Evolutionary conservation across 2,329 filamentous ascomycete genomes (phyloP).

Genomic region (Zymoseptoria pseudotritici): DNA sequence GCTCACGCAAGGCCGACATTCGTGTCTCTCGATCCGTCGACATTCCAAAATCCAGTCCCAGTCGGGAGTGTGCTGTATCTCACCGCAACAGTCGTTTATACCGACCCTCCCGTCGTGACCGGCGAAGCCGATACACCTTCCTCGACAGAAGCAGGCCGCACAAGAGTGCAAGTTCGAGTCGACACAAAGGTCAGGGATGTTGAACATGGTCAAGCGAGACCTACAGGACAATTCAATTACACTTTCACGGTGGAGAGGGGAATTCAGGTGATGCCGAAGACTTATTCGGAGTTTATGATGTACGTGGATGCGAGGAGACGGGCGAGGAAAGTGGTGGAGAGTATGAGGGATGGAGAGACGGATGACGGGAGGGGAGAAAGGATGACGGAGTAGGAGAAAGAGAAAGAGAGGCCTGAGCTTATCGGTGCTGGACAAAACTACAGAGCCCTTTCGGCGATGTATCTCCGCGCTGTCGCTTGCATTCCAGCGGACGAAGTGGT

Average conservation of each 20-base stretch:
- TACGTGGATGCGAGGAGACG: constrained; percentile 55
- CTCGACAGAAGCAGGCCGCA: constrained; percentile 32
- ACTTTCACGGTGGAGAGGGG: constrained; percentile 61
- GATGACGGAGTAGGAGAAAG: constrained; percentile 22
- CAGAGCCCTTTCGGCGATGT: no score
- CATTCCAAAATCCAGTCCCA: constrained; percentile 67
- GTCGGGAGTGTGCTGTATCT: constrained; percentile 68
- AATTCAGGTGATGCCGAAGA: constrained; percentile 58
- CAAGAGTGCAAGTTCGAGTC: constrained; percentile 62
- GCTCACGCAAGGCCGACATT: constrained; percentile 63
- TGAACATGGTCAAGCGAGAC: constrained; percentile 59
- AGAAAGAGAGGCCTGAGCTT: background rate
- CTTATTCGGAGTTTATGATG: constrained; percentile 58
- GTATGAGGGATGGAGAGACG: constrained; percentile 26
- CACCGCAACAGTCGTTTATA: constrained; percentile 65
- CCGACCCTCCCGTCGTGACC: constrained; percentile 50
- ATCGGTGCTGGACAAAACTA: no score
- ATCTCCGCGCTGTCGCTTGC: no score
- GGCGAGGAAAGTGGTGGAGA: constrained; percentile 46
- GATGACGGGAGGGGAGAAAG: constrained; percentile 24
- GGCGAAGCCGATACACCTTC: constrained; percentile 30
- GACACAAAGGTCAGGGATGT: constrained; percentile 66
- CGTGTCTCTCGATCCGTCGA: constrained; percentile 64
- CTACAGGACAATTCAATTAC: constrained; percentile 70
- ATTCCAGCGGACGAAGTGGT: no score